Conservation (phyloP, 768 basidiomycete species). For the Pulveroboletus ravenelii region DNA sequence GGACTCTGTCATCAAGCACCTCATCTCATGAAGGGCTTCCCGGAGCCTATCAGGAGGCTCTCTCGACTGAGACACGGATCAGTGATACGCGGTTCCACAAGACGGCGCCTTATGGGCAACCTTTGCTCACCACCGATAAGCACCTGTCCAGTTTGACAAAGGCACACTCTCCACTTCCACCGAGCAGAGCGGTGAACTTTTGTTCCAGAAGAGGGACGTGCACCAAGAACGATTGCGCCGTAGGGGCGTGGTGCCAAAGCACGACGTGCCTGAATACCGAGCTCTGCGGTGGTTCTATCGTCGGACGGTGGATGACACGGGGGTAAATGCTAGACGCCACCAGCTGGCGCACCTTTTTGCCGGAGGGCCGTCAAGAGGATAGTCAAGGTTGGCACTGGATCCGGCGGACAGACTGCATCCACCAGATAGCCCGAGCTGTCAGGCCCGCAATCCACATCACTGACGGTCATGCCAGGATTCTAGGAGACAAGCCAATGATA, state of each 20-base stretch:
- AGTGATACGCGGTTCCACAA: neutral
- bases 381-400: constrained; percentile 33
- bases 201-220: constrained; percentile 30
- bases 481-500: neutral
- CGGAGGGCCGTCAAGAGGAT: constrained; percentile 38
- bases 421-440: constrained; percentile 44
- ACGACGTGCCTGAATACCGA: constrained; percentile 38
- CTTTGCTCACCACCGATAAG: constrained; percentile 21
- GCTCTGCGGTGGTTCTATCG: constrained; percentile 1
- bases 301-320: neutral
- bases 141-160: constrained; percentile 17
- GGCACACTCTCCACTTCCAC: neutral
- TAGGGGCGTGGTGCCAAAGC: constrained; percentile 42
- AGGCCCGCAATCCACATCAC: neutral
- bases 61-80: constrained; percentile 8
- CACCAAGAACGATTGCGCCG: constrained; percentile 54
- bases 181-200: constrained; percentile 6
- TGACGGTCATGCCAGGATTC: neutral
- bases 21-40: constrained; percentile 12
- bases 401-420: constrained; percentile 37
- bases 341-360: constrained; percentile 26
- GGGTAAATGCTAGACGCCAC: constrained; percentile 5
- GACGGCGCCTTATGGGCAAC: neutral
- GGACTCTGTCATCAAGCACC: constrained; percentile 1
- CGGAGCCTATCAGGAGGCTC: constrained; percentile 10